Base-by-base conservation (phyloP, 208 protist genomes). In the Porcisia hertigi region DNA sequence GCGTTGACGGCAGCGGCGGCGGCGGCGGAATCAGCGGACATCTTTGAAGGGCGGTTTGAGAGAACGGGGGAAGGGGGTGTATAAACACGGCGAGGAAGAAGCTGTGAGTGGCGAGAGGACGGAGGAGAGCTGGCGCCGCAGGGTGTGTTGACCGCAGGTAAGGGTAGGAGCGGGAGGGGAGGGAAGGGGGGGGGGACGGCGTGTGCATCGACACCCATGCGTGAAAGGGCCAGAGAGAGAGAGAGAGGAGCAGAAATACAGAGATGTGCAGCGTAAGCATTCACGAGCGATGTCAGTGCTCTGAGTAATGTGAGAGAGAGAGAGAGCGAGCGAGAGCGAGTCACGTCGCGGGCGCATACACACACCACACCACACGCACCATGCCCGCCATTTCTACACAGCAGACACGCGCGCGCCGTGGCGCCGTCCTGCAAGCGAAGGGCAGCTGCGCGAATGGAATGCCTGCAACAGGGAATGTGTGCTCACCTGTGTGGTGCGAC, bases 91-190 rank as follows among this genome's bases (percentile, higher is more conserved):
- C 59, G 62, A 70, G 71, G 3, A 45, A 70, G 62, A 67, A 75
- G 70, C 69, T 80, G 76, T 71, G 65, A 55, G 45, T 70, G 65
- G 65, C 47, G 65, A 47, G 45, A 41, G 45, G 45, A 66, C 62
- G 14, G 62, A 66, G 34, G 39, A 66, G 62, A 49, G 62, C 62
- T 66, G 39, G 9, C 20, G 39, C 14, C 16, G 62, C 20, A 16
- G 39, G 20, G 62, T n/a, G 62, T 25, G 62, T 25, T 45, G 62
- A 25, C 18, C 2, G 59, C 59, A 64, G 62, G 62, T 41, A 12
- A 34, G 39, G 7, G 62, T 11, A 25, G 62, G 39, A n/a, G 62
- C 20, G 3, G 18, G 39, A 23, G n/a, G 18, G 0, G 59, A 20
- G 47, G 0, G 47, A 12, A 52, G 47, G 5, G 47, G 8, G 11